Evolutionary conservation across 2,329 filamentous ascomycete species (phyloP).

Genomic region (Fusarium poae): DNA sequence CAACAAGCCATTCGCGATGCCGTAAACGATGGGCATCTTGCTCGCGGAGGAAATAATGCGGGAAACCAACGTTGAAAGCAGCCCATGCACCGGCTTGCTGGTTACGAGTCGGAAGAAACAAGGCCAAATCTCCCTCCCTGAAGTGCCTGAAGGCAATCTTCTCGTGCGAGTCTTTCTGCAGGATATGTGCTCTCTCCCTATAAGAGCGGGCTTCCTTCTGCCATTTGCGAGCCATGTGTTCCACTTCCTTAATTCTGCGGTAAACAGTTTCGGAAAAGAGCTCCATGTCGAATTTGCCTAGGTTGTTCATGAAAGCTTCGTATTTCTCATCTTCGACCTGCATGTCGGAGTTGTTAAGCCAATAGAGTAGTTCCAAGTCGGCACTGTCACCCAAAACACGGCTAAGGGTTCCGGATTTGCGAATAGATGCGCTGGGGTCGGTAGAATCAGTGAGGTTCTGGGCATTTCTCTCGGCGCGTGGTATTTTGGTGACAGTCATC

Average conservation of each 20-base stretch:
- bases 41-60: slow-evolving; percentile 96
- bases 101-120: slow-evolving; percentile 95
- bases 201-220: slow-evolving; percentile 90
- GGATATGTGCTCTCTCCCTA: slow-evolving; percentile 84
- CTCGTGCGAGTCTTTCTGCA: slow-evolving; percentile 88
- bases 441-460: slow-evolving; percentile 71
- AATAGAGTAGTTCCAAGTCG: slow-evolving; percentile 82
- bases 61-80: slow-evolving; percentile 97
- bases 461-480: slow-evolving; percentile 67
- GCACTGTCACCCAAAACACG: slow-evolving; percentile 70
- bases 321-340: slow-evolving; percentile 80
- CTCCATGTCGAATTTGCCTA: slow-evolving; percentile 86
- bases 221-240: slow-evolving; percentile 92
- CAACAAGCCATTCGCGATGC: slow-evolving; percentile 94
- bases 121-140: slow-evolving; percentile 93
- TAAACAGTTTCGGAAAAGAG: slow-evolving; percentile 86
- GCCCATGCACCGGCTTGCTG: slow-evolving; percentile 97
- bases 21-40: slow-evolving; percentile 88
- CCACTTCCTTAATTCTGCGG: slow-evolving; percentile 92
- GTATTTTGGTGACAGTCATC: slow-evolving; percentile 81
- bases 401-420: slow-evolving; percentile 66
- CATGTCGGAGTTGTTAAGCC: slow-evolving; percentile 78
- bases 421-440: slow-evolving; percentile 66
- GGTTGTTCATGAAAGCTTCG: slow-evolving; percentile 76
- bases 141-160: slow-evolving; percentile 97